These are phyloP conservation scores for Saccharomycopsis capsularis DNA, from an alignment of 805 yeast genomes.

Conservation along the genomic window DNA sequence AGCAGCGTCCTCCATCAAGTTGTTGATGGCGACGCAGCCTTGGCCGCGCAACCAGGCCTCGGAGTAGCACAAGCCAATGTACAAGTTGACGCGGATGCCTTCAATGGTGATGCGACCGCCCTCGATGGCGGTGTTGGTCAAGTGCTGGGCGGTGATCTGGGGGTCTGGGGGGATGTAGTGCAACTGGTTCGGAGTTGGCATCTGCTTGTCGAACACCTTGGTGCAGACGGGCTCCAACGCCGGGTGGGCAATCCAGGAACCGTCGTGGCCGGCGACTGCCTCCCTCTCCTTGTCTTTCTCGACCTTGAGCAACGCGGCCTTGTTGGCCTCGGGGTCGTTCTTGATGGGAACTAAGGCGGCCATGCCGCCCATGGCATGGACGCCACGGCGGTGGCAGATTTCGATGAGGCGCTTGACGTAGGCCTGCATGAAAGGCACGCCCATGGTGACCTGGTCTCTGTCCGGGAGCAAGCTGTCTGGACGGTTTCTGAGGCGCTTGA, in stretches of 20 bases:
- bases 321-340: conserved; percentile 56
- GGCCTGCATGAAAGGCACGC: conserved; percentile 73
- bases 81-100: conserved; percentile 66
- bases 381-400: conserved; percentile 70
- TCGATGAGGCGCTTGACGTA: conserved; percentile 68
- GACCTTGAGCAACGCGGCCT: conserved; percentile 64
- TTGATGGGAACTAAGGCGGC: conserved; percentile 83
- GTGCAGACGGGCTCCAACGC: conserved; percentile 70
- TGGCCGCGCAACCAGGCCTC: conserved; percentile 82
- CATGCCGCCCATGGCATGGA: conserved; percentile 89
- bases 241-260: conserved; percentile 88
- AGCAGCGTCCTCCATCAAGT: conserved; percentile 86
- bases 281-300: conserved; percentile 71
- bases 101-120: conserved; percentile 58
- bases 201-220: conserved; percentile 62
- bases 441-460: conserved; percentile 73
- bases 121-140: conserved; percentile 57
- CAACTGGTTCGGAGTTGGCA: conserved; percentile 81
- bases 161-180: conserved; percentile 29
- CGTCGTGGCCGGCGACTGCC: conserved; percentile 74
- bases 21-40: conserved; percentile 82
- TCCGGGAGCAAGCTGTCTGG: conserved; percentile 67
- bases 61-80: conserved; percentile 72
- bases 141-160: conserved; percentile 47
- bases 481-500: conserved; percentile 66